phyloP scores from a whole-genome alignment of 768 basidiomycete genomes.

The Lentinus brumalis region DNA sequence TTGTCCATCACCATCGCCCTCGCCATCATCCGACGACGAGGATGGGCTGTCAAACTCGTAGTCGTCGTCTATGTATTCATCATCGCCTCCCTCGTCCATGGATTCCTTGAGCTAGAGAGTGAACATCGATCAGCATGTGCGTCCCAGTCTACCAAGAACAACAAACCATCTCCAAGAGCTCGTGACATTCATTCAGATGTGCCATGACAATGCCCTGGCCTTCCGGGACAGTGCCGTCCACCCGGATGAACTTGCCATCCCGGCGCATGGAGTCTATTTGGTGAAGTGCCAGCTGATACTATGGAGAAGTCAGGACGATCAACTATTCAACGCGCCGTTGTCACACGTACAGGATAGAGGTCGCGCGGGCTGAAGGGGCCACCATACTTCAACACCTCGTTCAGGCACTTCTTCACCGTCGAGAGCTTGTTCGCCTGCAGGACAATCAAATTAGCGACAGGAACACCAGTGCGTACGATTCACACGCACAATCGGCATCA shows the following conservation, averaged over 20 bases:
- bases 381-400: constrained; percentile 94
- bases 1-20: not conserved
- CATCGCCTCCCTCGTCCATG: constrained; percentile 70
- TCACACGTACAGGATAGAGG: constrained; percentile 79
- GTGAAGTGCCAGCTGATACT: constrained; percentile 94
- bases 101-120: constrained; percentile 71
- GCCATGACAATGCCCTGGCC: constrained; percentile 97
- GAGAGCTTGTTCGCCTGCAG: constrained; percentile 91
- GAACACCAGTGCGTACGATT: not conserved
- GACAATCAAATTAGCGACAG: not conserved
- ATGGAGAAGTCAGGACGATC: constrained; percentile 3
- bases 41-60: constrained; percentile 16
- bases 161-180: constrained; percentile 89
- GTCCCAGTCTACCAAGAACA: not conserved
- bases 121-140: not conserved
- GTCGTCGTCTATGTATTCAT: constrained; percentile 36
- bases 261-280: constrained; percentile 93
- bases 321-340: not conserved
- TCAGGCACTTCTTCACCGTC: constrained; percentile 95
- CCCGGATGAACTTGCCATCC: constrained; percentile 91
- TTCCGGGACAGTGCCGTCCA: constrained; percentile 89
- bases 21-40: constrained; percentile 13
- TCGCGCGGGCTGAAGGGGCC: constrained; percentile 92
- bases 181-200: constrained; percentile 94
- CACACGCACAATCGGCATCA: constrained; percentile 88